Evolutionary conservation across 306 rosid species (phyloP).

Genomic region (Vigna angularis): DNA sequence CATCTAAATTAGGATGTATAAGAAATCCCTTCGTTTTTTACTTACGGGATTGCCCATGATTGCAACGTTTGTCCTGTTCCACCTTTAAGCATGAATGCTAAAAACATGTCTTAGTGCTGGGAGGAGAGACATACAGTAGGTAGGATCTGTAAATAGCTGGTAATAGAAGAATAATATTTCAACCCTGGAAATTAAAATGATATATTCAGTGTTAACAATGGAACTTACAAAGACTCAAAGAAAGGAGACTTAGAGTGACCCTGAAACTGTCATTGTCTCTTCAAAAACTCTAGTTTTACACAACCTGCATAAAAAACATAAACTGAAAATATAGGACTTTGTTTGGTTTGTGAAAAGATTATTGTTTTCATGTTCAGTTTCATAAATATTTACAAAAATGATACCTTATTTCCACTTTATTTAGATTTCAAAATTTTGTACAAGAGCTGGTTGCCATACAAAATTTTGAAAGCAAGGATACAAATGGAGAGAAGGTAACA

Average conservation of each 20-base stretch:
- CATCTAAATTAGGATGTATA: not conserved
- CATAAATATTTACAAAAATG: constrained; percentile 9
- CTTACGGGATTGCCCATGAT: constrained; percentile 11
- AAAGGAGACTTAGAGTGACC: constrained; percentile 51
- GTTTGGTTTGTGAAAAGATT: constrained; percentile 10
- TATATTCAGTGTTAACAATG: constrained; percentile 44
- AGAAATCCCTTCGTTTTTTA: not conserved
- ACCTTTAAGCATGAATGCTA: not conserved
- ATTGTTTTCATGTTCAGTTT: not conserved
- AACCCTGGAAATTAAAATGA: constrained; percentile 26
- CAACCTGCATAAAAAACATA: constrained; percentile 34
- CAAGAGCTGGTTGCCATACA: constrained; percentile 4
- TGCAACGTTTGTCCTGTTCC: not conserved
- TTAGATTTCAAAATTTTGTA: constrained; percentile 11
- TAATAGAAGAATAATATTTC: constrained; percentile 6
- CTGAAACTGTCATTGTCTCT: constrained; percentile 56
- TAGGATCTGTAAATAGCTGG: not conserved
- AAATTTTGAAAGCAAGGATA: constrained; percentile 6
- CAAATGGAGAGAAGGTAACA: not conserved
- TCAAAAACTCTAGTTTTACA: constrained; percentile 40
- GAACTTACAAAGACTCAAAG: constrained; percentile 53
- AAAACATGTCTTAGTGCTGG: not conserved
- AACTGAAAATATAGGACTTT: constrained; percentile 29
- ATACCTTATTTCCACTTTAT: constrained; percentile 3
- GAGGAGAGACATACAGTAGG: not conserved